Conservation (phyloP, 495 filamentous ascomycete genomes). For the Amniculicola lignicola region DNA sequence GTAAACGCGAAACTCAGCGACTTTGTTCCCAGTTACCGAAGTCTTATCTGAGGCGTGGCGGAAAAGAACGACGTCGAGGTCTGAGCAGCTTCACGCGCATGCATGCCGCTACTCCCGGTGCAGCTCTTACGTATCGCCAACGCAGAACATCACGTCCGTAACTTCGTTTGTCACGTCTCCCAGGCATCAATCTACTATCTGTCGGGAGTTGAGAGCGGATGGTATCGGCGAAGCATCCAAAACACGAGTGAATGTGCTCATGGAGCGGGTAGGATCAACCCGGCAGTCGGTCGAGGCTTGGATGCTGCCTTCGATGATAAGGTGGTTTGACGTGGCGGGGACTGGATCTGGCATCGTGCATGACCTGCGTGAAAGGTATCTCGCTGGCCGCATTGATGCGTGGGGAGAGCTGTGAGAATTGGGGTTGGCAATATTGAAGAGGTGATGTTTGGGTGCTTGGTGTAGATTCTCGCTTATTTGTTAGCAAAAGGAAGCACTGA, state of each 20-base stretch:
- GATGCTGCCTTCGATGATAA: conserved; percentile 11
- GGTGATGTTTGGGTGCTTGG: conserved; percentile 6
- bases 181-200: neutral
- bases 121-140: conserved; percentile 34
- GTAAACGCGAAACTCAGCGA: conserved; percentile 25
- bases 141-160: conserved; percentile 13
- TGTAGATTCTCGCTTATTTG: too few relatives aligned
- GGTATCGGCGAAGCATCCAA: neutral
- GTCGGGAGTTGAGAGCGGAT: conserved; percentile 2
- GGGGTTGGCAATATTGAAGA: neutral
- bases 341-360: conserved; percentile 10
- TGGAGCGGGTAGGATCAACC: conserved; percentile 6
- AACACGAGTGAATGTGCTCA: neutral
- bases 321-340: conserved; percentile 1
- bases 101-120: conserved; percentile 21
- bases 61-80: neutral
- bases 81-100: conserved; percentile 5
- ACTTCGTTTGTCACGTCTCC: neutral
- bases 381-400: conserved; percentile 5
- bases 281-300: neutral
- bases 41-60: conserved; percentile 21
- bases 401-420: conserved; percentile 11
- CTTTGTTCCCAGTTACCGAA: neutral
- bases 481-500: too few relatives aligned
- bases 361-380: conserved; percentile 2